Evolutionary conservation across 805 yeast species (phyloP).

Genomic region (Grigorovia jiainica): DNA sequence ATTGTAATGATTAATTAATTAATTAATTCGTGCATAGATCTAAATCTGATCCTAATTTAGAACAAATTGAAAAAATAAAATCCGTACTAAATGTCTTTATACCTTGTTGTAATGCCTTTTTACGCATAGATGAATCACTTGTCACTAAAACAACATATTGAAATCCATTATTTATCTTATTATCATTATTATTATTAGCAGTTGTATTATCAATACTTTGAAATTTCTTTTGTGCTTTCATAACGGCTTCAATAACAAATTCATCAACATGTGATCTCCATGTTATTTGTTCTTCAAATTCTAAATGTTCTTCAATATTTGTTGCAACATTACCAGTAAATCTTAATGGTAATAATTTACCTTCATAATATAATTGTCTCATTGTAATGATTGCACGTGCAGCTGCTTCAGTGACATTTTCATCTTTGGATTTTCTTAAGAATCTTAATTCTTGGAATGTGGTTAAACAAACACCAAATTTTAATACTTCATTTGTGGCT

Average conservation of each 20-base stretch:
- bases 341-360: conserved; percentile 48
- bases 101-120: conserved; percentile 37
- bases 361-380: conserved; percentile 52
- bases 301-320: conserved; percentile 61
- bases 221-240: conserved; percentile 20
- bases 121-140: conserved; percentile 65
- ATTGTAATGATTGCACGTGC: conserved; percentile 70
- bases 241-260: conserved; percentile 44
- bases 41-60: conserved; percentile 9
- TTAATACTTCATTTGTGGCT: conserved; percentile 48
- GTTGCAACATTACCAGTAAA: conserved; percentile 63
- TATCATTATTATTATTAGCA: background rate
- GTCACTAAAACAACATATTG: conserved; percentile 56
- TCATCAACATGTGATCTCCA: conserved; percentile 72
- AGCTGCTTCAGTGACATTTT: conserved; percentile 68
- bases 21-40: conserved; percentile 9
- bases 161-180: conserved; percentile 30
- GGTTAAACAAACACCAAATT: conserved; percentile 57
- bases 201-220: background rate
- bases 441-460: conserved; percentile 73
- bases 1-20: background rate
- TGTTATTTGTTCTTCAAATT: conserved; percentile 60
- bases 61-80: conserved; percentile 27
- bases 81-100: conserved; percentile 28
- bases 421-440: conserved; percentile 59